Conservation (phyloP, 2,329 filamentous ascomycete species). For the Alternaria hordeiaustralica region DNA sequence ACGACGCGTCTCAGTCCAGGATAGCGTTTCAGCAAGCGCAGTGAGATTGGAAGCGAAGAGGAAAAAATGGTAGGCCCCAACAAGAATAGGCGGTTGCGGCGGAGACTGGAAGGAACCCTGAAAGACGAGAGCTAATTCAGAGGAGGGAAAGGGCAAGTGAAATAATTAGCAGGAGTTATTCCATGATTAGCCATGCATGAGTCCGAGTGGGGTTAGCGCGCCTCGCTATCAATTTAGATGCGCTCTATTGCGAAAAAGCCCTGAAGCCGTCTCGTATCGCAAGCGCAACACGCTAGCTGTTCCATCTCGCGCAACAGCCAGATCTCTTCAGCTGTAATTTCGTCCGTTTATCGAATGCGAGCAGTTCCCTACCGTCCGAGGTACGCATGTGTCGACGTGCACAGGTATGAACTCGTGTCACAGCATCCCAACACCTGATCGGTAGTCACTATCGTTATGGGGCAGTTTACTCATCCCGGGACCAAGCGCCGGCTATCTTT, state of each 20-base stretch:
- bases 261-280: slow-evolving; percentile 23
- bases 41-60: slow-evolving; percentile 5
- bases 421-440: background rate
- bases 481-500: slow-evolving; percentile 1
- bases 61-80: background rate
- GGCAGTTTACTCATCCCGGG: background rate
- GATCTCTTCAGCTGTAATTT: background rate
- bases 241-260: slow-evolving; percentile 35
- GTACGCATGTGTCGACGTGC: background rate
- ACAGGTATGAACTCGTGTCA: background rate
- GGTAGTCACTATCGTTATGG: background rate
- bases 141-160: slow-evolving; percentile 16
- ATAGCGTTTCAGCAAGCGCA: background rate
- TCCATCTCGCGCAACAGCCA: slow-evolving; percentile 2
- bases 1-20: background rate
- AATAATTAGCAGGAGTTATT: slow-evolving; percentile 40
- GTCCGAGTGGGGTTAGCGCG: slow-evolving; percentile 33
- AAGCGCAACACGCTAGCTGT: slow-evolving; percentile 22
- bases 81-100: background rate
- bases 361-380: background rate
- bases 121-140: slow-evolving; percentile 14
- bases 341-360: background rate
- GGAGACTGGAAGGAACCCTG: background rate
- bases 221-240: slow-evolving; percentile 26
- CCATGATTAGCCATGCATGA: slow-evolving; percentile 33